Evolutionary conservation across 106 monocot genomes (phyloP).

Genomic region (Dendrobium catenatum): DNA sequence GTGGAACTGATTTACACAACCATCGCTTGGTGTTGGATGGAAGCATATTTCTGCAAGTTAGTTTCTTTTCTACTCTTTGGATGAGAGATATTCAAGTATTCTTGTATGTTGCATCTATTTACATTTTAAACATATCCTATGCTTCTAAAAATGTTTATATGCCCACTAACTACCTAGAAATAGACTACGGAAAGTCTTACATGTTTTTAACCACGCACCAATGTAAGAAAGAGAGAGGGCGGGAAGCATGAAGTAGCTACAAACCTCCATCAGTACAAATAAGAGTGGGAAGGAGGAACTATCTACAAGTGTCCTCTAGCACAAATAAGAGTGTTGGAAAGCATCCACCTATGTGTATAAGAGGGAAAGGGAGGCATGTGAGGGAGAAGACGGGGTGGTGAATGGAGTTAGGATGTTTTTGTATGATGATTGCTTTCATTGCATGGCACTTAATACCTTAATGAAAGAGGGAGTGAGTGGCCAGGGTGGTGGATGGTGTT

Average conservation of each 20-base stretch:
- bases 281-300: background rate
- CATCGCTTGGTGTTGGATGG: constrained; percentile 81
- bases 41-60: constrained; percentile 82
- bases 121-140: background rate
- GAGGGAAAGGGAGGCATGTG: background rate
- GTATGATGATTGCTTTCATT: background rate
- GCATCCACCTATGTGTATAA: background rate
- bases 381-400: background rate
- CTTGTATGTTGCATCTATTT: background rate
- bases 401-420: background rate
- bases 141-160: background rate
- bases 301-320: background rate
- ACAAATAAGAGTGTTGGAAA: background rate
- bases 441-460: background rate
- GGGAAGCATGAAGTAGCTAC: background rate
- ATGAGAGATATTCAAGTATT: background rate
- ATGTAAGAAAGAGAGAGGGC: background rate
- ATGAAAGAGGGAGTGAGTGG: background rate
- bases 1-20: constrained; percentile 85
- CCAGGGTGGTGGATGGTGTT: background rate
- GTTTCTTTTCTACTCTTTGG: constrained; percentile 1
- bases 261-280: background rate
- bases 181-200: background rate
- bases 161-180: background rate
- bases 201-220: background rate